phyloP scores from a whole-genome alignment of 176 grass and related monocot genomes.

The Zea mays region DNA sequence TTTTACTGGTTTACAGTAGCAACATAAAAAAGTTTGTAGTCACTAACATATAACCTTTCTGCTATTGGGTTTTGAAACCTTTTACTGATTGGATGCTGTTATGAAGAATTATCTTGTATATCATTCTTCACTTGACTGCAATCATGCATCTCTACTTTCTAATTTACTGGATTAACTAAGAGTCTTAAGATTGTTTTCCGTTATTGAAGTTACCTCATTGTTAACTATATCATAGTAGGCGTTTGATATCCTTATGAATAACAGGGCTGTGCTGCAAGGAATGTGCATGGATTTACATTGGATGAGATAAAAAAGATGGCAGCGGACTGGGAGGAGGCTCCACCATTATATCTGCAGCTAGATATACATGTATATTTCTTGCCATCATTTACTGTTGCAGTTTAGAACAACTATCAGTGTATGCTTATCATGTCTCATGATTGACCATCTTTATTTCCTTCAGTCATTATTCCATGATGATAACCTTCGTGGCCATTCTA shows the following conservation, averaged over 20 bases:
- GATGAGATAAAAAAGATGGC: slow-evolving; percentile 89
- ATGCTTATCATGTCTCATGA: slow-evolving; percentile 34
- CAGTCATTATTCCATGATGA: slow-evolving; percentile 88
- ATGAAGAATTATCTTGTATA: slow-evolving; percentile 3
- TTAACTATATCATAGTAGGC: not conserved
- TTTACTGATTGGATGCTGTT: not conserved
- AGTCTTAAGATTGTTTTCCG: not conserved
- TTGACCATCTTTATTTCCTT: slow-evolving; percentile 38
- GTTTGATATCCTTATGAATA: slow-evolving; percentile 42
- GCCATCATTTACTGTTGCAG: slow-evolving; percentile 5
- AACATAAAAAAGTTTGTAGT: not conserved
- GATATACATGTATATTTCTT: slow-evolving; percentile 74
- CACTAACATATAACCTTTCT: not conserved
- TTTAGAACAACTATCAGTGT: slow-evolving; percentile 21
- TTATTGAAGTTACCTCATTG: not conserved
- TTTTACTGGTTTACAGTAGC: not conserved
- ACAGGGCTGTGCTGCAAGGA: slow-evolving; percentile 91
- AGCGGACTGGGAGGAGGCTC: slow-evolving; percentile 83
- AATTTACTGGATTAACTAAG: not conserved
- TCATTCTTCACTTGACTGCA: not conserved
- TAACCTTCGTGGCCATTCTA: slow-evolving; percentile 69
- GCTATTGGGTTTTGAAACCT: not conserved
- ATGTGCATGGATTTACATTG: slow-evolving; percentile 84
- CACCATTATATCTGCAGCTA: slow-evolving; percentile 71
- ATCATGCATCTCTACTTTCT: not conserved